Percentiles rank a stretch among this genome's conserved stretches.
Conservation (phyloP, 176 grass and related monocot genomes). For the Stipa capillata region DNA sequence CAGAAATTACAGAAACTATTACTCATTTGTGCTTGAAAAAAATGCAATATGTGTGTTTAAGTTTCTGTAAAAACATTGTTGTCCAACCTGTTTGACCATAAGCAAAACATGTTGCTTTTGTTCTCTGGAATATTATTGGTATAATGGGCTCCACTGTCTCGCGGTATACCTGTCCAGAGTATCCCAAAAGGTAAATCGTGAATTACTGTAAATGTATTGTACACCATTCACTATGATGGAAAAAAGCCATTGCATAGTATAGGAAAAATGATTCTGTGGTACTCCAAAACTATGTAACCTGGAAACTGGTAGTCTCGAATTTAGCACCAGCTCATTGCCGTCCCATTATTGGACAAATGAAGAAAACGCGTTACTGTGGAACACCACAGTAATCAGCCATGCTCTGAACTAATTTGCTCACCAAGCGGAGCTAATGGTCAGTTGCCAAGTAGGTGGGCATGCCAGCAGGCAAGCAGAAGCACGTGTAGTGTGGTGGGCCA, state of each 20-base stretch:
- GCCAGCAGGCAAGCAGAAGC: background rate
- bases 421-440: background rate
- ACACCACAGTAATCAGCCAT: background rate
- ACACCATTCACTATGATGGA: background rate
- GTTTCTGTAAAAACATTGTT: conserved; percentile 11
- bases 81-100: conserved; percentile 96
- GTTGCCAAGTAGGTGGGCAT: background rate
- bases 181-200: conserved; percentile 8
- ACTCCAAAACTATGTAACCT: conserved; percentile 3
- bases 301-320: background rate
- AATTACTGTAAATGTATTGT: background rate
- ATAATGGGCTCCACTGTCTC: conserved; percentile 98
- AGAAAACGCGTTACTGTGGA: background rate
- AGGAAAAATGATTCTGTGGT: background rate
- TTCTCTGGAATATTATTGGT: conserved; percentile 94
- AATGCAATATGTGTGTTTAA: background rate
- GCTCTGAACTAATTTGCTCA: conserved; percentile 5
- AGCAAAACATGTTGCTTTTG: conserved; percentile 98
- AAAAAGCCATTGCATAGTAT: conserved; percentile 1
- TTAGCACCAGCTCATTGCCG: background rate
- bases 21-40: background rate
- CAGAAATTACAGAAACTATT: background rate
- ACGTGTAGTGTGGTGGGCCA: background rate
- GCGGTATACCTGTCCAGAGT: conserved; percentile 69
- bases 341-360: background rate